phyloP scores from a whole-genome alignment of 2,329 filamentous ascomycete species.

The Moelleriella libera region DNA sequence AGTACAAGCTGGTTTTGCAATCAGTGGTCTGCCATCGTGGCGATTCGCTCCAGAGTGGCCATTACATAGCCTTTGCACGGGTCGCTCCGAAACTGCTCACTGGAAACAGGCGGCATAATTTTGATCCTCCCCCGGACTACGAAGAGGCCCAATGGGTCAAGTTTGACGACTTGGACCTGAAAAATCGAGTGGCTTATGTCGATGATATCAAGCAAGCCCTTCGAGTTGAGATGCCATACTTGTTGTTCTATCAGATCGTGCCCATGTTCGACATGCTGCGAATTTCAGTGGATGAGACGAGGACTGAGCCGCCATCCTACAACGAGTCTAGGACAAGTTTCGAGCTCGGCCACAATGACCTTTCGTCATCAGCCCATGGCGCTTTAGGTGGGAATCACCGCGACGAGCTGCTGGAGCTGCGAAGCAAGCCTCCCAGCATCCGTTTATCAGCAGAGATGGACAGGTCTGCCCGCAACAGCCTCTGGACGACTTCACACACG shows the following conservation, averaged over 20 bases:
- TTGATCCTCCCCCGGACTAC: slow-evolving; percentile 49
- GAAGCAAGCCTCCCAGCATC: slow-evolving; percentile 31
- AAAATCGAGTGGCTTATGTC: slow-evolving; percentile 58
- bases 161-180: slow-evolving; percentile 70
- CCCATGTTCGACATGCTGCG: slow-evolving; percentile 60
- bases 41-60: slow-evolving; percentile 70
- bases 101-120: slow-evolving; percentile 41
- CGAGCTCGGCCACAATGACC: slow-evolving; percentile 14
- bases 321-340: slow-evolving; percentile 32
- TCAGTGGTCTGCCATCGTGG: slow-evolving; percentile 89
- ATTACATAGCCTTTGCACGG: slow-evolving; percentile 78
- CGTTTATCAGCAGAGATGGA: slow-evolving; percentile 43
- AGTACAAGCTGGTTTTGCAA: slow-evolving; percentile 86
- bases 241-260: slow-evolving; percentile 89
- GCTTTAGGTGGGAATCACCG: slow-evolving; percentile 6
- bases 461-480: slow-evolving; percentile 29
- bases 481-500: slow-evolving; percentile 23
- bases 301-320: slow-evolving; percentile 44
- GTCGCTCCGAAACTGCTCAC: slow-evolving; percentile 51
- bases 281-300: slow-evolving; percentile 30
- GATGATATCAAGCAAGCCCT: slow-evolving; percentile 66
- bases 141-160: slow-evolving; percentile 71
- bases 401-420: slow-evolving; percentile 9
- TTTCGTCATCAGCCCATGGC: slow-evolving; percentile 1
- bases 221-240: slow-evolving; percentile 79